Base-by-base conservation (phyloP, 208 protist species). In the Naegleria fowleri region DNA sequence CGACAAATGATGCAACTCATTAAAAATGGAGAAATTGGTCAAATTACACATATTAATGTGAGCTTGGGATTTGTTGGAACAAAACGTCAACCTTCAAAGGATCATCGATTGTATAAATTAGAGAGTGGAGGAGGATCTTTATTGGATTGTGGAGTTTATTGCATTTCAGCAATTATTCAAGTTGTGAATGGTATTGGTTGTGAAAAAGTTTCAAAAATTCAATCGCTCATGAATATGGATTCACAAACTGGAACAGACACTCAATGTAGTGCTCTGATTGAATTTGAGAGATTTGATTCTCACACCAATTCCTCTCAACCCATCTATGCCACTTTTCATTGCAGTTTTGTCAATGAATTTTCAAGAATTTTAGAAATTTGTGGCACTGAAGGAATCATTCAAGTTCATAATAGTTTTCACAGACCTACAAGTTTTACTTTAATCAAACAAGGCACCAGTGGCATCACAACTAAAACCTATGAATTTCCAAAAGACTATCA, bases 101-200 rank as follows among this genome's bases (percentile, higher is more conserved):
- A 90, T 67, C 55, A 67, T 67, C 55, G 55, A 67, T 67, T 67
- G 55, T 67, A 67, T 19, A 67, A 67, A 3, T 29, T 67, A 3
- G 55, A 67, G 0, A 13, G 39, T 9, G 88, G 67, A 29, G 88
- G 88, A 51, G 88, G 88, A 33, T 9, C 88, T 43, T 43, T 90
- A 29, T 90, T 90, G 88, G 88, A 22, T 52, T 79, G 59, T 79
- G 88, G 88, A 85, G 33, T 90, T 40, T 90, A 90, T n/a, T 36
- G 29, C 43, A 67, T 90, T 67, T 67, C 55, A 29, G 2, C 55
- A 2, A 67, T 67, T 13, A 29, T 29, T 29, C 11, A 29, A 29
- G 19, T 67, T 67, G 22, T 29, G 22, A 29, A 15, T 29, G 11
- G 19, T 22, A 15, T 67, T 67, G 55, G 55, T 67, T 48, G 43